phyloP scores from a whole-genome alignment of 169 alveolate species.

The Besnoitia besnoiti region DNA sequence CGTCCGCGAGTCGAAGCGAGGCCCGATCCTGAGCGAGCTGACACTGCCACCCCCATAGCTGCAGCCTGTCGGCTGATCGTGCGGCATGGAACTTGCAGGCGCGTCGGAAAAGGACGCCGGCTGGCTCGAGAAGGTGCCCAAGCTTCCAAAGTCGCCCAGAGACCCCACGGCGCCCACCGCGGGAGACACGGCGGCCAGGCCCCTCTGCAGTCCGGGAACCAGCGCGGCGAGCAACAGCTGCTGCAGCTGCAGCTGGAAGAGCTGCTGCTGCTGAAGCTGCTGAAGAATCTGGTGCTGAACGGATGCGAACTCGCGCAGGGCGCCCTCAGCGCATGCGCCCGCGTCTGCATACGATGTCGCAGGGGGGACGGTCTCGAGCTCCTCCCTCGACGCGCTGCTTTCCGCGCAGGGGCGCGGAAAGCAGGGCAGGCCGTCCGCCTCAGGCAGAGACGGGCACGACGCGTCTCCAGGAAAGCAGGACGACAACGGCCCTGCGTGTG shows the following conservation, averaged over 20 bases:
- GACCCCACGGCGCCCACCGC: neutral
- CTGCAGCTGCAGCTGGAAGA: neutral
- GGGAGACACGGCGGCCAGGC: neutral
- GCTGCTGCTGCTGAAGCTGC: neutral
- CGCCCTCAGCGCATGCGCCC: neutral
- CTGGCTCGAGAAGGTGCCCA: neutral
- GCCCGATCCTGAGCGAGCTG: too few species aligned
- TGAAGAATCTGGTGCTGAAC: conserved; percentile 9
- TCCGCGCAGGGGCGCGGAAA: too few species aligned
- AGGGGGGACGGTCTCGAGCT: neutral
- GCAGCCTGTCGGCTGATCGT: too few species aligned
- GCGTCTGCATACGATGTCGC: neutral
- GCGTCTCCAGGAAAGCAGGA: neutral
- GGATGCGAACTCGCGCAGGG: neutral
- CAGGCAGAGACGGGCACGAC: too few species aligned
- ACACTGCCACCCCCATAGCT: too few species aligned
- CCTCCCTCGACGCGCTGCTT: neutral
- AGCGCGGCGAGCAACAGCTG: neutral
- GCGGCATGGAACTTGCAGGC: too few species aligned
- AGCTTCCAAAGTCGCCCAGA: neutral
- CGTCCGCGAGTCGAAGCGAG: neutral
- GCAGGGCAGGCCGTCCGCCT: too few species aligned
- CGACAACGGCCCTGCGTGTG: neutral
- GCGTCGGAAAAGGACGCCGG: too few species aligned
- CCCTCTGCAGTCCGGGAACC: neutral